phyloP scores from a whole-genome alignment of 1,284 basidiomycete genomes.

The Sporisorium exsertum region DNA sequence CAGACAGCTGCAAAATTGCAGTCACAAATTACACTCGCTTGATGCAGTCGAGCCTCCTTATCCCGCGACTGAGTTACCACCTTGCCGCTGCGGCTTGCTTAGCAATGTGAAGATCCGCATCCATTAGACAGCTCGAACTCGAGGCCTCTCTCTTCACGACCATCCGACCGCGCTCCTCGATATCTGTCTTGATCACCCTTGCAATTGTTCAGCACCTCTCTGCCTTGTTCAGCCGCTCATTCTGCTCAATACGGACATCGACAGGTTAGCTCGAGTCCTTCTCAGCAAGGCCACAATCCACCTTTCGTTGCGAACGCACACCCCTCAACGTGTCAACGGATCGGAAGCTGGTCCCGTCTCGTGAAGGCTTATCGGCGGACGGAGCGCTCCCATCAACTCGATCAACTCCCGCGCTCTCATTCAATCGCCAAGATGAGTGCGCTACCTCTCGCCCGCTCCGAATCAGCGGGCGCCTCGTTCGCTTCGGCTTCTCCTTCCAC shows the following conservation, averaged over 20 bases:
- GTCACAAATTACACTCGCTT: background rate
- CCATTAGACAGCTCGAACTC: background rate
- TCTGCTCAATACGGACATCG: background rate
- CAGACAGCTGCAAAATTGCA: conserved; percentile 8
- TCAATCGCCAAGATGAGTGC: conserved; percentile 44
- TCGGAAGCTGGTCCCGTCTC: background rate
- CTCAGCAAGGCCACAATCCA: background rate
- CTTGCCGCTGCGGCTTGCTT: background rate
- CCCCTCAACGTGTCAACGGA: background rate
- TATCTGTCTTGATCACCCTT: background rate
- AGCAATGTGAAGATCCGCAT: background rate
- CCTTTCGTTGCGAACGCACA: background rate
- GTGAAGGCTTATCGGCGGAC: background rate
- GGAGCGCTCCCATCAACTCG: background rate
- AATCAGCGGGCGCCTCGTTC: conserved; percentile 32
- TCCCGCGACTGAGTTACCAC: background rate
- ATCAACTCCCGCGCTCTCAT: background rate
- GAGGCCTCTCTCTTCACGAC: background rate
- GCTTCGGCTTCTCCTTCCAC: conserved; percentile 19
- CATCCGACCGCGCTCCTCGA: background rate
- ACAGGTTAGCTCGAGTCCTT: background rate
- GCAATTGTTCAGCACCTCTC: background rate
- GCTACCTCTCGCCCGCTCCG: conserved; percentile 29
- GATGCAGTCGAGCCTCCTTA: background rate
- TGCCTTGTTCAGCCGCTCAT: background rate